Percentiles rank a stretch among this genome's conserved stretches.
Evolutionary conservation across 202 grass and related monocot genomes (phyloP).

Genomic region (Hordeum pubiflorum): DNA sequence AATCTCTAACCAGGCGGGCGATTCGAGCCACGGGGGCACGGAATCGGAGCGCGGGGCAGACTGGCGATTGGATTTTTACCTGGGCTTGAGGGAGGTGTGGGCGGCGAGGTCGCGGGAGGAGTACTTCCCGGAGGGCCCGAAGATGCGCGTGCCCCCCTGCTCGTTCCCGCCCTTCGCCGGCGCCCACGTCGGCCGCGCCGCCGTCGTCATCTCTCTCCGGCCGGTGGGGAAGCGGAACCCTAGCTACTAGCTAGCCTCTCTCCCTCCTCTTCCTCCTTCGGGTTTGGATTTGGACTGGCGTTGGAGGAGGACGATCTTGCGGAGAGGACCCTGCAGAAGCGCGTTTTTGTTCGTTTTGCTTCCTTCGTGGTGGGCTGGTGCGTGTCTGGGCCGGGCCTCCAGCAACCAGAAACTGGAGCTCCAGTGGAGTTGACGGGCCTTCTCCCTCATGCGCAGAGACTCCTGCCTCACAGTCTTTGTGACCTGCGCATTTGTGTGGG

Average conservation of each 20-base stretch:
- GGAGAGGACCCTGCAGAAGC: neutral
- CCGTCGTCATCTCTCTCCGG: constrained; percentile 56
- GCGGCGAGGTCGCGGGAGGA: constrained; percentile 89
- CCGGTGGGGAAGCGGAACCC: neutral
- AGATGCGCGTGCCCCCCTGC: constrained; percentile 87
- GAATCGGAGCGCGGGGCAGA: neutral
- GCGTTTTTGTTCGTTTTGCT: neutral
- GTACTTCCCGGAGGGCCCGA: constrained; percentile 78
- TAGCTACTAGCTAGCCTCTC: neutral
- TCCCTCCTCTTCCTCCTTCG: neutral
- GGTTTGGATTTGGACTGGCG: neutral
- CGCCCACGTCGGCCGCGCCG: constrained; percentile 92
- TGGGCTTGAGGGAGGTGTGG: constrained; percentile 90
- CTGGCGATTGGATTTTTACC: constrained; percentile 18
- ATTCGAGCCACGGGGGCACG: neutral
- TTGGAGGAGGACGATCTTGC: neutral
- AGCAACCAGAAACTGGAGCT: neutral
- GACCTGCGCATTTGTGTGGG: too few relatives aligned
- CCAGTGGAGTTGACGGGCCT: too few relatives aligned
- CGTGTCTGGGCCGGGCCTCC: neutral
- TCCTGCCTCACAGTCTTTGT: too few relatives aligned
- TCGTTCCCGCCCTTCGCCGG: constrained; percentile 98
- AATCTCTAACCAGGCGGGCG: neutral
- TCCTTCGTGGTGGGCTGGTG: neutral
- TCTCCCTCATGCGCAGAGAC: too few relatives aligned